Conservation (phyloP, 2,329 filamentous ascomycete species). For the Aspergillus sp. region DNA sequence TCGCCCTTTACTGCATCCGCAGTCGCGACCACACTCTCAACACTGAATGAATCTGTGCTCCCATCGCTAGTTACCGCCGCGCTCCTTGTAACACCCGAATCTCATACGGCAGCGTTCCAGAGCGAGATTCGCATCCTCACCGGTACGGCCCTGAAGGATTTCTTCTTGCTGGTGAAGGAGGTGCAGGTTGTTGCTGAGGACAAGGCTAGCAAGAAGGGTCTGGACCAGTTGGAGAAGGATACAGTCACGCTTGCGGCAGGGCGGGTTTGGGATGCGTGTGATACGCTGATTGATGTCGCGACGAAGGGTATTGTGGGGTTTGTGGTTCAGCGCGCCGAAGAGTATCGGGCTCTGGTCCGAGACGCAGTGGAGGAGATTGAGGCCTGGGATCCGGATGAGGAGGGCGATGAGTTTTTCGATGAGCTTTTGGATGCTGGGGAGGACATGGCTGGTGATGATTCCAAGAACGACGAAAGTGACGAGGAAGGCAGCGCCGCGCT, state of each 20-base stretch:
- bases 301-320: constrained; percentile 71
- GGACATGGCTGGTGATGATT: constrained; percentile 22
- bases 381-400: constrained; percentile 80
- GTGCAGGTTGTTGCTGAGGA: constrained; percentile 56
- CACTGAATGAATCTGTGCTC: constrained; percentile 74
- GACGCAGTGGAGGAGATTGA: constrained; percentile 86
- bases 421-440: constrained; percentile 37
- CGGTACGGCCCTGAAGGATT: constrained; percentile 64
- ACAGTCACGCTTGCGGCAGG: constrained; percentile 71
- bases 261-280: constrained; percentile 82
- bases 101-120: constrained; percentile 67
- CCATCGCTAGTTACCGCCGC: constrained; percentile 74
- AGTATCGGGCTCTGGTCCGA: constrained; percentile 74
- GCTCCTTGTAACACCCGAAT: constrained; percentile 64
- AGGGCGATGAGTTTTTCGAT: constrained; percentile 60
- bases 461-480: constrained; percentile 29
- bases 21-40: constrained; percentile 69
- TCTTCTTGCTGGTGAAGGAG: constrained; percentile 63
- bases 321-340: constrained; percentile 71
- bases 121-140: constrained; percentile 66
- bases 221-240: constrained; percentile 46
- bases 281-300: constrained; percentile 68
- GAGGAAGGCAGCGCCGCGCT: constrained; percentile 40
- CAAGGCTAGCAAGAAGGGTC: constrained; percentile 28
- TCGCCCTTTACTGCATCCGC: constrained; percentile 83